Evolutionary conservation across 1,284 basidiomycete genomes (phyloP).

Genomic region (Gymnopus androsaceus): DNA sequence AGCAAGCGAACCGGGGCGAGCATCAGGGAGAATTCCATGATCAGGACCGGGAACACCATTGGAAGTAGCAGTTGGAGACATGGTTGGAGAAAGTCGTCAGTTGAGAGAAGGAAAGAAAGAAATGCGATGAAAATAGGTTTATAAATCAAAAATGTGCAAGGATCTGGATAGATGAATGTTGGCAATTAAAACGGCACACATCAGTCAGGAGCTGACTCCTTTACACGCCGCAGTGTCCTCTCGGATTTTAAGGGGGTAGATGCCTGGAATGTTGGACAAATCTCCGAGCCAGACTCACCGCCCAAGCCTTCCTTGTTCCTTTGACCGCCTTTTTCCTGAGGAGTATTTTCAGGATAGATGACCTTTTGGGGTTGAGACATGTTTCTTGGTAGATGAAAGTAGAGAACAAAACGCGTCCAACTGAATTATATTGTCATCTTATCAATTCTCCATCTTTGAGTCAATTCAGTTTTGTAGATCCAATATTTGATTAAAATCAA

Average conservation of each 20-base stretch:
- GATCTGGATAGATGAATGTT: not conserved
- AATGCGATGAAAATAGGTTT: not conserved
- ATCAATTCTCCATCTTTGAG: too few relatives aligned
- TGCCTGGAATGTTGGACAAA: not conserved
- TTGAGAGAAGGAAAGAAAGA: not conserved
- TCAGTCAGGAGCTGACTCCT: not conserved
- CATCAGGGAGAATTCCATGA: not conserved
- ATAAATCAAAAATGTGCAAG: too few relatives aligned
- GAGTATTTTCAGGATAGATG: conserved; percentile 4
- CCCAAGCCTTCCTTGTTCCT: conserved; percentile 6
- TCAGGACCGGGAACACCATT: not conserved
- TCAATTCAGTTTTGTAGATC: too few relatives aligned
- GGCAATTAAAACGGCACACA: not conserved
- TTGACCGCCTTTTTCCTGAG: conserved; percentile 2
- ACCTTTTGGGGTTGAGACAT: not conserved
- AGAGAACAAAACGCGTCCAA: not conserved
- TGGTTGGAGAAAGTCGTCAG: not conserved
- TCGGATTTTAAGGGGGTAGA: too few relatives aligned
- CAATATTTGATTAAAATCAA: too few relatives aligned
- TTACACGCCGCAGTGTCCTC: not conserved
- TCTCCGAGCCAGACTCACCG: not conserved
- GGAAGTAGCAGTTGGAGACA: not conserved
- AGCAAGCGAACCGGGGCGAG: not conserved
- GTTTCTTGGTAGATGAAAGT: not conserved
- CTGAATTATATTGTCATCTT: not conserved